phyloP scores from a whole-genome alignment of 2,329 filamentous ascomycete genomes.

The Aureobasidium musti region DNA sequence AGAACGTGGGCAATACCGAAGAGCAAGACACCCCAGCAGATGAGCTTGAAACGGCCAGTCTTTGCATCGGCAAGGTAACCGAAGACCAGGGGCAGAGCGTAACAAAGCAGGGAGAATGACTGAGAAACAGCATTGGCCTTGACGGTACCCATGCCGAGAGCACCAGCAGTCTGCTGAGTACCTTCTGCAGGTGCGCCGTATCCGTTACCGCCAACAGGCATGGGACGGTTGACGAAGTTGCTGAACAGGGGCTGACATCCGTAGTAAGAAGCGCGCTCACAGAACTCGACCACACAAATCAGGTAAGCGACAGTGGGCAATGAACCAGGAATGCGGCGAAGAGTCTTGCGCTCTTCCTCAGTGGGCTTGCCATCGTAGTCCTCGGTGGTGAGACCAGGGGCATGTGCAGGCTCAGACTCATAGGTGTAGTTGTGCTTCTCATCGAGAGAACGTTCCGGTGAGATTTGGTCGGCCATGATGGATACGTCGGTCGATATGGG shows the following conservation, averaged over 20 bases:
- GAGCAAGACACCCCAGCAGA: slow-evolving; percentile 45
- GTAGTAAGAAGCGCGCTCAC: slow-evolving; percentile 63
- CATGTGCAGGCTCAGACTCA: slow-evolving; percentile 29
- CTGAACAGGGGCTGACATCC: slow-evolving; percentile 58
- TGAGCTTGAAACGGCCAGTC: slow-evolving; percentile 46
- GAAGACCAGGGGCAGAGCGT: slow-evolving; percentile 56
- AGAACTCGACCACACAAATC: slow-evolving; percentile 62
- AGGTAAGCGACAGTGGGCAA: slow-evolving; percentile 58
- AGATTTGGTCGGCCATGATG: slow-evolving; percentile 26
- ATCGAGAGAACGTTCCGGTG: neutral
- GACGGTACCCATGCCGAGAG: slow-evolving; percentile 60
- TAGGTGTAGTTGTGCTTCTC: slow-evolving; percentile 15
- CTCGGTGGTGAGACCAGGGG: slow-evolving; percentile 30
- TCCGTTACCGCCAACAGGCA: slow-evolving; percentile 51
- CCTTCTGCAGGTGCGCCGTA: slow-evolving; percentile 40
- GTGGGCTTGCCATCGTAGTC: slow-evolving; percentile 43
- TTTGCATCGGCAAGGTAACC: slow-evolving; percentile 51
- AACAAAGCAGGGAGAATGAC: slow-evolving; percentile 60
- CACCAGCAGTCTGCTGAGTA: slow-evolving; percentile 52
- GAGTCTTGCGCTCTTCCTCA: slow-evolving; percentile 49
- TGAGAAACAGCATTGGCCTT: slow-evolving; percentile 56
- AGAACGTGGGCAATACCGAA: slow-evolving; percentile 44
- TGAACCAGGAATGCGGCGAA: slow-evolving; percentile 54
- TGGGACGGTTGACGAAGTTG: slow-evolving; percentile 63
- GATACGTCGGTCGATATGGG: neutral